Conservation (phyloP, 2,329 filamentous ascomycete genomes). For the Tothia fuscella region DNA sequence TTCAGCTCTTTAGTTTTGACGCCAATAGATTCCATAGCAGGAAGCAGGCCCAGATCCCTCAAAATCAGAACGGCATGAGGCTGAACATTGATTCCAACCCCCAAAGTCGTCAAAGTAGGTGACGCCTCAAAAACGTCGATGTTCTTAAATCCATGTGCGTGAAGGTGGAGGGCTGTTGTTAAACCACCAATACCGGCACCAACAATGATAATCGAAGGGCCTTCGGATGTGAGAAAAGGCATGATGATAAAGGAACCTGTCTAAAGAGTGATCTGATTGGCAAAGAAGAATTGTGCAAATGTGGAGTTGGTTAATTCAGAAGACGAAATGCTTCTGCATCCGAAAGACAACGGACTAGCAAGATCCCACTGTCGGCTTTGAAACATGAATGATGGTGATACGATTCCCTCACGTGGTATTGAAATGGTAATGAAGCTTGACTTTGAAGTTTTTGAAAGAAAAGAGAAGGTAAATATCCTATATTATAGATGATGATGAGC, state of each 20-base stretch:
- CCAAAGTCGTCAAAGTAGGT: conserved; percentile 29
- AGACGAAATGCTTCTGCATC: conserved; percentile 4
- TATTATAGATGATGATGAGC: too few species aligned
- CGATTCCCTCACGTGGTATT: too few species aligned
- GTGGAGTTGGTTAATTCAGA: conserved; percentile 2
- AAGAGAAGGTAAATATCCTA: too few species aligned
- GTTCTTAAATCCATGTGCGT: conserved; percentile 25
- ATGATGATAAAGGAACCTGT: conserved; percentile 4
- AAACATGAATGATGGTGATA: too few species aligned
- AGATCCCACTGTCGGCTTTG: conserved; percentile 4
- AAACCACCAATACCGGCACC: conserved; percentile 23
- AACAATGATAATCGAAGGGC: conserved; percentile 16
- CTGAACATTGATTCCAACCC: conserved; percentile 37
- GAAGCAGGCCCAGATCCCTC: conserved; percentile 31
- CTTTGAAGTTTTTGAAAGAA: too few species aligned
- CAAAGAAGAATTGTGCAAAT: conserved; percentile 2
- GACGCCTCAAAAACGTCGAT: conserved; percentile 33
- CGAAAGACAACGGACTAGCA: conserved; percentile 2
- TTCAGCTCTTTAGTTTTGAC: conserved; percentile 33
- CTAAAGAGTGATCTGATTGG: not conserved
- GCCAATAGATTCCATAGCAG: conserved; percentile 28
- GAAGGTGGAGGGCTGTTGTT: conserved; percentile 16
- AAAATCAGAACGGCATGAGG: conserved; percentile 34
- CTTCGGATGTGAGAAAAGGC: conserved; percentile 2
- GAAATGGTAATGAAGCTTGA: too few species aligned